Base-by-base conservation (phyloP, 192 early-diverging fungal species). In the Mortierella antarctica region DNA sequence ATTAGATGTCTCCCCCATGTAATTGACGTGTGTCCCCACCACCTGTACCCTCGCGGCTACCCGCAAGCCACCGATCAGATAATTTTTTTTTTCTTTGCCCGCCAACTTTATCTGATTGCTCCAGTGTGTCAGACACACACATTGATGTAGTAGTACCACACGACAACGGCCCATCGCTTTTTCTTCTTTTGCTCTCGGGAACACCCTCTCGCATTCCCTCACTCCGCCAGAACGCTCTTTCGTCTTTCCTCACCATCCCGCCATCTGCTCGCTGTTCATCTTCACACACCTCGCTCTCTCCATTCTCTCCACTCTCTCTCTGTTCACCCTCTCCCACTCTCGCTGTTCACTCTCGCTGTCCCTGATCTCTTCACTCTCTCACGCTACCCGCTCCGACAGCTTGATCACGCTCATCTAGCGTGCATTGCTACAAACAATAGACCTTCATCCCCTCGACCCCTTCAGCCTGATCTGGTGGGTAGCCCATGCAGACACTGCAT, bases 321-420 rank as follows among this genome's bases (percentile, higher is more conserved):
- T 67, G 15, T n/a, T n/a, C 65, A 65, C 23, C 18, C 63, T 65
- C 17, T 55, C 31, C n/a, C n/a, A n/a, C 62, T 39, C n/a, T 21
- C 65, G 45, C 40, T 67, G 15, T n/a, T n/a, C 65, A 65, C 23
- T 17, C 63, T 65, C 17, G 42, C 31, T 44, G 17, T 11, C 56
- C 12, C 42, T 40, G 18, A 54, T 17, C 39, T 15, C 3, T 45
- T 44, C 59, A 13, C 9, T 61, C 51, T 14, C 18, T 45, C 6
- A 18, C 9, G 2, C 5, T 12, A 18, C 14, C 41, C 46, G 5
- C n/a, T 51, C 14, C 40, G 18, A 6, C 21, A 53, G 21, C n/a
- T 45, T 23, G 23, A 5, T 50, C 8, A 10, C 49, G 0, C 63
- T 66, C 53, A n/a, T 40, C 20, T 6, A 1, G 31, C 31, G 31